Base-by-base conservation (phyloP, 2,329 filamentous ascomycete species). In the Pleoardoris graminearum region DNA sequence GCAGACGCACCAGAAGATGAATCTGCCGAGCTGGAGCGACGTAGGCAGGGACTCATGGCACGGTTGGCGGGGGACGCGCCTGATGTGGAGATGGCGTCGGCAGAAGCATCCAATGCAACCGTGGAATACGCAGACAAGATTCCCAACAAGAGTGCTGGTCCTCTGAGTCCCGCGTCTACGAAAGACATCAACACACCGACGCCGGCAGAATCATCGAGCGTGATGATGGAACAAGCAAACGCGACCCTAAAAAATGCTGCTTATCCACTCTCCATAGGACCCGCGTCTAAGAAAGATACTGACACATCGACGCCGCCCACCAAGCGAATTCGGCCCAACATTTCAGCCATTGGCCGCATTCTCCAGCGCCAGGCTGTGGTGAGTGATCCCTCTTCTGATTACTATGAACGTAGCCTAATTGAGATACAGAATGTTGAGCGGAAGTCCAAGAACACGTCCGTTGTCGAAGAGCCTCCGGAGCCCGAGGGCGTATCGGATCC, bases 401-500 rank as follows among this genome's bases (percentile, higher is more conserved):
- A 38, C 39, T 27, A 44, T 25, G 41, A 39, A 36, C 17, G 30
- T 16, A 27, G 12, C 16, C 16, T 48, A 39, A 47, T 21, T 47
- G 3, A 3, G 19, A 17, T 6, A 16, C 36, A 58, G 48, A 59
- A 57, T 23, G 30, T 60, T 22, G 46, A 43, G 16, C 68, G 63
- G 47, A 67, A 65, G 42, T 39, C 51, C 0, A 63, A 66, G 39
- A 25, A 42, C 29, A 23, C 51, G 7, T 56, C 57, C n/a, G 55
- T 27, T 7, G 29, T 60, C 21, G 63, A 68, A 19, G 41, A 57
- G 30, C 42, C 55, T 8, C 57, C 62, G 12, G 66, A 68, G 32
- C 61, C 60, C 8, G 66, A 66, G 36, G 60, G 58, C 7, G 61
- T 61, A 30, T 59, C 82, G 38, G 79, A 84, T 38, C 75, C 81